These are phyloP conservation scores for Leccinum pellstonianum DNA, from an alignment of 768 basidiomycete genomes.

Conservation along the genomic window DNA sequence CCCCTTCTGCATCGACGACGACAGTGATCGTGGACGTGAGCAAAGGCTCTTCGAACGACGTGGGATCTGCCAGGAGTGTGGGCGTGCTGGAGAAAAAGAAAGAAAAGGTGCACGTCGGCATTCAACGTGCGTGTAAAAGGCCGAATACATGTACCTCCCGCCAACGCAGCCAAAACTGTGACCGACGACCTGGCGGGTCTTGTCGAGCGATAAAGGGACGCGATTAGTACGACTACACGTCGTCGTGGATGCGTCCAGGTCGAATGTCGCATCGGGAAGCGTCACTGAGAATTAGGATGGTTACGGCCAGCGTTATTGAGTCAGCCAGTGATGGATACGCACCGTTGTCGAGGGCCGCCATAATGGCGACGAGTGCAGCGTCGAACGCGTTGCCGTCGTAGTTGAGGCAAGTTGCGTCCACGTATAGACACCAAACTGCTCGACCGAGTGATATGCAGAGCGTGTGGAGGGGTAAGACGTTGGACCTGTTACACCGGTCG, in stretches of 20 bases:
- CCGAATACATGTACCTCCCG: constrained; percentile 16
- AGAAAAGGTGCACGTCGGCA: background rate
- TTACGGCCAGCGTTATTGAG: background rate
- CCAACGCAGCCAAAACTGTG: constrained; percentile 27
- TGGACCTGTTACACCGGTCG: constrained; percentile 46
- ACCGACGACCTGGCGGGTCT: constrained; percentile 16
- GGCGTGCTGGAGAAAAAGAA: constrained; percentile 26
- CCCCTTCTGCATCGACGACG: constrained; percentile 45
- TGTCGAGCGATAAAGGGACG: constrained; percentile 46
- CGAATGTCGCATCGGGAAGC: constrained; percentile 68
- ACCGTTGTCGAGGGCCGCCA: constrained; percentile 86
- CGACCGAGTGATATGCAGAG: constrained; percentile 81
- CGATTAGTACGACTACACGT: constrained; percentile 55
- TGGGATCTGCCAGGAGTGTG: constrained; percentile 76
- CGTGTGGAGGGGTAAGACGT: constrained; percentile 58
- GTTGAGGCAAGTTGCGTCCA: constrained; percentile 94
- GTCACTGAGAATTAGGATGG: constrained; percentile 42
- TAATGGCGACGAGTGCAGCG: constrained; percentile 82
- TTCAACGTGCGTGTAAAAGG: background rate
- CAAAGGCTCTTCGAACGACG: constrained; percentile 87
- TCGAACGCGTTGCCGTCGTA: constrained; percentile 97
- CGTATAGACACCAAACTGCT: constrained; percentile 90
- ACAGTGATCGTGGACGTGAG: constrained; percentile 71
- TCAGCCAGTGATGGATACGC: constrained; percentile 28
- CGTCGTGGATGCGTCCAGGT: constrained; percentile 64